Conservation (phyloP, 2,329 filamentous ascomycete species). For the Sarocladium oryzae region DNA sequence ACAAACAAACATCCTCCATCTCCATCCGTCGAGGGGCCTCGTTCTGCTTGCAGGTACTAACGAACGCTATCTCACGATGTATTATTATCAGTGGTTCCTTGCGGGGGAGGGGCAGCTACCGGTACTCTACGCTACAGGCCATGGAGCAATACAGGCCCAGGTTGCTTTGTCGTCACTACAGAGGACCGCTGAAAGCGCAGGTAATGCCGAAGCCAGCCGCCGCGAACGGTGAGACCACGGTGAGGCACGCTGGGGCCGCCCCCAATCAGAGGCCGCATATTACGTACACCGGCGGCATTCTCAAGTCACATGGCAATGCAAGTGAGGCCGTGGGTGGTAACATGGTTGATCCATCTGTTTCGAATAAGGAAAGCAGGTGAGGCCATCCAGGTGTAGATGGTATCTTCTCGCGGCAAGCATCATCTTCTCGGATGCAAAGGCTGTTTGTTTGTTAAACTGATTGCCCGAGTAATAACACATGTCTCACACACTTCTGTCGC, state of each 20-base stretch:
- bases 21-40: not conserved
- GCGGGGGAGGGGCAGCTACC: conserved; percentile 8
- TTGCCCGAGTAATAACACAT: too few relatives aligned
- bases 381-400: too few relatives aligned
- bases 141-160: not conserved
- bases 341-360: too few relatives aligned
- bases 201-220: conserved; percentile 12
- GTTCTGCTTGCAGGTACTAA: too few relatives aligned
- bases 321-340: not conserved
- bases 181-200: too few relatives aligned
- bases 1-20: not conserved
- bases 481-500: too few relatives aligned
- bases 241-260: not conserved
- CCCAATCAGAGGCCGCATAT: conserved; percentile 10
- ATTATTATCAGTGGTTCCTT: not conserved
- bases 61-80: too few relatives aligned
- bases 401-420: too few relatives aligned
- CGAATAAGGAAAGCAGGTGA: too few relatives aligned
- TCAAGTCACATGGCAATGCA: not conserved
- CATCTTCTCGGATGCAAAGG: too few relatives aligned
- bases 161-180: too few relatives aligned
- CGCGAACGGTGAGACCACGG: conserved; percentile 4
- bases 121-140: not conserved
- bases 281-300: conserved; percentile 9
- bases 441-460: too few relatives aligned